A percentile compares a stretch with the other conserved stretches of the same genome.
Evolutionary conservation across 495 filamentous ascomycete species (phyloP).

Genomic region (Chaetomium fimeti): DNA sequence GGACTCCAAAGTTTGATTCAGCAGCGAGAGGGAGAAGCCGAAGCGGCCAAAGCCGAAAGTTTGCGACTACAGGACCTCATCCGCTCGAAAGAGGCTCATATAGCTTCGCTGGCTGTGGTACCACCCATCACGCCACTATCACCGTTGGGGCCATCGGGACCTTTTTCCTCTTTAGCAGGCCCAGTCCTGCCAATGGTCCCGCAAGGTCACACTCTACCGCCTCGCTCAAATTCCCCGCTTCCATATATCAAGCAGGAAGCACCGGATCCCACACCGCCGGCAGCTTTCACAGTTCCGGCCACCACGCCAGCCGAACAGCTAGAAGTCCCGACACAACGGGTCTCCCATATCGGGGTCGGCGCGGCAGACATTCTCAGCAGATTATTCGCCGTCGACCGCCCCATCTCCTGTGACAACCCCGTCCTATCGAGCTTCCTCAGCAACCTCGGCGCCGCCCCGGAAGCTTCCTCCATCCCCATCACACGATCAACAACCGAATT

Average conservation of each 20-base stretch:
- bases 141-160: background rate
- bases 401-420: background rate
- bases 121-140: conserved; percentile 7
- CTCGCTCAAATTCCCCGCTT: background rate
- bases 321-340: background rate
- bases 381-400: conserved; percentile 3
- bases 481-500: background rate
- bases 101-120: background rate
- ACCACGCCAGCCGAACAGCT: background rate
- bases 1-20: background rate
- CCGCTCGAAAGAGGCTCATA: background rate
- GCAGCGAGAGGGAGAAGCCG: background rate
- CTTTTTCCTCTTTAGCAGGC: background rate
- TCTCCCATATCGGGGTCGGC: background rate
- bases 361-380: conserved; percentile 8
- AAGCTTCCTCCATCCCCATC: background rate
- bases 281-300: background rate
- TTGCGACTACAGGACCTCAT: background rate
- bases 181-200: background rate
- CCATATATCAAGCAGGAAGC: conserved; percentile 5
- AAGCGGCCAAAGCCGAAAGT: background rate
- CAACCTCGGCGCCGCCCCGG: background rate
- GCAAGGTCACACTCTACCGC: background rate
- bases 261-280: background rate
- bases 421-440: conserved; percentile 9